Percentiles rank a stretch among this genome's conserved stretches.
These are phyloP conservation scores for Beauveria scarabaeidicola DNA, from an alignment of 2,329 filamentous ascomycete genomes.

Conservation along the genomic window DNA sequence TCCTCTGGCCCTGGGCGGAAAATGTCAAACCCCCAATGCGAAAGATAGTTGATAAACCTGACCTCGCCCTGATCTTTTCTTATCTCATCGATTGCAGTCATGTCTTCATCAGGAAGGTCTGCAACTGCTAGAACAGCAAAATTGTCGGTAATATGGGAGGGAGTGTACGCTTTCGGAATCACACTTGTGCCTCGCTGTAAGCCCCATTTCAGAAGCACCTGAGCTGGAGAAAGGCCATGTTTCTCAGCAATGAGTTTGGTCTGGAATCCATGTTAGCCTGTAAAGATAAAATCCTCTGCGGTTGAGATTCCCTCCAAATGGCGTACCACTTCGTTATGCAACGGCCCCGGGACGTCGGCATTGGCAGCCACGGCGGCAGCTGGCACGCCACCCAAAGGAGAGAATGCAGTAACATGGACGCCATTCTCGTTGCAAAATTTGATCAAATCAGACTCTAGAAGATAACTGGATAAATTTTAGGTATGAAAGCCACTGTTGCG, in stretches of 20 bases:
- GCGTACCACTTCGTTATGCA: background rate
- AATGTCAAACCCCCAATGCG: slow-evolving; percentile 2
- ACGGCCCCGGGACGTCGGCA: background rate
- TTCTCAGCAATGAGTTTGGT: background rate
- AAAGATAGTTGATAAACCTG: background rate
- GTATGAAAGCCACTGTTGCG: background rate
- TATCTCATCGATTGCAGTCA: background rate
- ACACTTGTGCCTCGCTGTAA: slow-evolving; percentile 9
- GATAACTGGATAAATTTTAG: background rate
- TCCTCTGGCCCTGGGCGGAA: background rate
- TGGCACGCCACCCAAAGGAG: slow-evolving; percentile 5
- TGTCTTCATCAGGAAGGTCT: background rate
- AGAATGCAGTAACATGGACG: slow-evolving; percentile 10
- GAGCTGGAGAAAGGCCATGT: background rate
- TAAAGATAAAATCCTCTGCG: too few species aligned
- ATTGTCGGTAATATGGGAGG: slow-evolving; percentile 1
- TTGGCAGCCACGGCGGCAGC: background rate
- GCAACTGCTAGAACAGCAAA: background rate
- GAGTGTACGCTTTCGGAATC: slow-evolving; percentile 4
- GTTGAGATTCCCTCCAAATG: too few species aligned
- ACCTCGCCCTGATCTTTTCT: background rate
- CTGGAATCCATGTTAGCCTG: background rate
- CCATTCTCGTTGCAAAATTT: slow-evolving; percentile 5
- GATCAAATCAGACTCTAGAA: slow-evolving; percentile 9
- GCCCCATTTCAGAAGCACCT: slow-evolving; percentile 9